phyloP scores from a whole-genome alignment of 2,329 filamentous ascomycete genomes.

The Grosmannia serpens region DNA sequence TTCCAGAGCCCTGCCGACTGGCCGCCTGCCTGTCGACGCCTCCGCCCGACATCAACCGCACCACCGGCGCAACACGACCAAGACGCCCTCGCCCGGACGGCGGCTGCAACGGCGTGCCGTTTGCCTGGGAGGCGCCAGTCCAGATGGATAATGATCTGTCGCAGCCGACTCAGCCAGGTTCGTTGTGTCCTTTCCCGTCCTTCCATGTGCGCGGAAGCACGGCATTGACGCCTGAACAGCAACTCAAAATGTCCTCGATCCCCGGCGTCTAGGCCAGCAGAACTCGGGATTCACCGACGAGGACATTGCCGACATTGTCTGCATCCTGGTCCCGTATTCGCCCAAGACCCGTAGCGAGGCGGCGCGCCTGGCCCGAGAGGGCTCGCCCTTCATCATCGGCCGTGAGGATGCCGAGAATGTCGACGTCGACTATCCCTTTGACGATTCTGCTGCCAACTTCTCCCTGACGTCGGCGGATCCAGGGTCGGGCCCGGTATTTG shows the following conservation, averaged over 20 bases:
- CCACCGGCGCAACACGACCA: not conserved
- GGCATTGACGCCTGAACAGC: conserved; percentile 22
- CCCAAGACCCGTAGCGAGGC: conserved; percentile 61
- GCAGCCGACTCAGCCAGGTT: conserved; percentile 13
- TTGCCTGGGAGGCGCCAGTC: not conserved
- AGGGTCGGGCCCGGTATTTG: conserved; percentile 53
- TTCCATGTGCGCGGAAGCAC: not conserved
- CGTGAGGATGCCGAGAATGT: conserved; percentile 36
- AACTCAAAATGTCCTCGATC: conserved; percentile 73
- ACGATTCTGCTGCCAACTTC: conserved; percentile 39
- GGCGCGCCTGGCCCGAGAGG: conserved; percentile 33
- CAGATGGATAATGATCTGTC: conserved; percentile 12
- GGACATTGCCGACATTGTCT: conserved; percentile 80
- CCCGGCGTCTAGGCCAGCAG: conserved; percentile 65
- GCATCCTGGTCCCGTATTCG: conserved; percentile 73
- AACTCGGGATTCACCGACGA: conserved; percentile 73
- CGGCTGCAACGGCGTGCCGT: not conserved
- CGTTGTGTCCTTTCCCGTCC: not conserved
- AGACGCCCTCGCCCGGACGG: not conserved
- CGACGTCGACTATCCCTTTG: conserved; percentile 36
- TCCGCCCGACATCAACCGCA: not conserved
- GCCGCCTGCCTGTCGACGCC: not conserved
- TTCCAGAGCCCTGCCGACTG: not conserved
- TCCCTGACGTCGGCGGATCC: conserved; percentile 39
- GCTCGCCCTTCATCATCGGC: conserved; percentile 38